Evolutionary conservation across 2,329 filamentous ascomycete species (phyloP).

Genomic region (Sporothrix curviconia): DNA sequence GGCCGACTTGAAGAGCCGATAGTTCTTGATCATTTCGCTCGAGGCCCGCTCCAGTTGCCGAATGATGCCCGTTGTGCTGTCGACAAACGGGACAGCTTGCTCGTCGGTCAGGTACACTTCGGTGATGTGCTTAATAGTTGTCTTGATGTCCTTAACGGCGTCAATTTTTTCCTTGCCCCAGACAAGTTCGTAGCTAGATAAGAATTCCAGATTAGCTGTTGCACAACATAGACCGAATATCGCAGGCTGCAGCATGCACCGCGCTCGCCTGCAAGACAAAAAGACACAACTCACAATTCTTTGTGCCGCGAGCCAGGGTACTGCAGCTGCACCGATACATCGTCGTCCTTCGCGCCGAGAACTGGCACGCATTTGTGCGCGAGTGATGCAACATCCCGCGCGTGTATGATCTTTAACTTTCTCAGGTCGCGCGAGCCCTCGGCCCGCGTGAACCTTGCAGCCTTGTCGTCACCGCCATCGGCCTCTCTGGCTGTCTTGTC

Average conservation of each 20-base stretch:
- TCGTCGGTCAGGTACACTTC: conserved; percentile 71
- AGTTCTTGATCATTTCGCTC: conserved; percentile 56
- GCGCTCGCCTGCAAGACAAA: not conserved
- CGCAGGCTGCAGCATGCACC: not conserved
- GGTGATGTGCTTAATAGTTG: conserved; percentile 62
- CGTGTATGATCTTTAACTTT: conserved; percentile 48
- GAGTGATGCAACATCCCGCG: conserved; percentile 48
- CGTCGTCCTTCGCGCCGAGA: conserved; percentile 43
- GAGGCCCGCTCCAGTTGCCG: conserved; percentile 71
- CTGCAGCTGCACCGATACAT: conserved; percentile 62
- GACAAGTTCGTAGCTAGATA: conserved; percentile 60
- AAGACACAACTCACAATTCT: conserved; percentile 24
- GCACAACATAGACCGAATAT: conserved; percentile 14
- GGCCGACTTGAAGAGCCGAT: conserved; percentile 63
- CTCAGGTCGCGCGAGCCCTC: conserved; percentile 37
- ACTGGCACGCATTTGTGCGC: conserved; percentile 45
- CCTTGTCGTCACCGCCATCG: not conserved
- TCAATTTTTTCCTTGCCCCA: conserved; percentile 74
- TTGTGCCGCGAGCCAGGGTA: conserved; percentile 61
- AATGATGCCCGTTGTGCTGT: conserved; percentile 66
- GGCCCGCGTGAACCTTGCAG: too few species aligned
- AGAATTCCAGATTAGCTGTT: conserved; percentile 1
- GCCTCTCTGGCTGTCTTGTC: too few species aligned
- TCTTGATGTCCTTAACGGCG: conserved; percentile 65
- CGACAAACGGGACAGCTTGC: conserved; percentile 60